A percentile compares a stretch with the other conserved stretches of the same genome.
Evolutionary conservation across 257 asterid genomes (phyloP).

Genomic region (Nicotiana obtusifolia): DNA sequence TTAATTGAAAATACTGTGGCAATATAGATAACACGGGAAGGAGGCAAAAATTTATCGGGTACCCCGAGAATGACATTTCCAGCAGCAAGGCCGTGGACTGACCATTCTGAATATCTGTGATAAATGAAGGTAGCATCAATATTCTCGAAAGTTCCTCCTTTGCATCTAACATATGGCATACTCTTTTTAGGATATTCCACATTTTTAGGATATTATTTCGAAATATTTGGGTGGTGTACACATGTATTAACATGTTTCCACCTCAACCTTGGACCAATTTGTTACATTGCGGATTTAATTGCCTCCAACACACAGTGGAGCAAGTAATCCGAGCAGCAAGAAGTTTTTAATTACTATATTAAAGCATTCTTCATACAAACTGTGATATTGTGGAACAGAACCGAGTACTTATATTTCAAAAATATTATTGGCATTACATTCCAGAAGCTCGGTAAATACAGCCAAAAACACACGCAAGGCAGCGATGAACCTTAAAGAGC

Average conservation of each 20-base stretch:
- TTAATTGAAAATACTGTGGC: no score
- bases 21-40: no score
- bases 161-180: no score
- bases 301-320: background rate
- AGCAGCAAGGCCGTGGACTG: no score
- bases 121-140: no score
- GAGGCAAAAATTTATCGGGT: no score
- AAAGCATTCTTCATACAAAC: background rate
- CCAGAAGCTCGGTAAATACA: background rate
- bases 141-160: no score
- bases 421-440: background rate
- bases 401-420: background rate
- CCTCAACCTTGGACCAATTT: background rate
- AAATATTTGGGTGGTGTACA: no score
- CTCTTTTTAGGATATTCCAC: no score
- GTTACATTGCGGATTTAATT: background rate
- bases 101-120: no score
- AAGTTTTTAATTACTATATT: background rate
- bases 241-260: background rate
- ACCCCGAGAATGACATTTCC: no score
- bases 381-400: background rate
- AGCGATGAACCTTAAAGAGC: constrained; percentile 42
- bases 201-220: no score
- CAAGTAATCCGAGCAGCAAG: background rate
- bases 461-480: background rate